Percentiles rank a stretch among this genome's conserved stretches.
Evolutionary conservation across 2,329 filamentous ascomycete species (phyloP).

Genomic region (Sphaerulina musiva): DNA sequence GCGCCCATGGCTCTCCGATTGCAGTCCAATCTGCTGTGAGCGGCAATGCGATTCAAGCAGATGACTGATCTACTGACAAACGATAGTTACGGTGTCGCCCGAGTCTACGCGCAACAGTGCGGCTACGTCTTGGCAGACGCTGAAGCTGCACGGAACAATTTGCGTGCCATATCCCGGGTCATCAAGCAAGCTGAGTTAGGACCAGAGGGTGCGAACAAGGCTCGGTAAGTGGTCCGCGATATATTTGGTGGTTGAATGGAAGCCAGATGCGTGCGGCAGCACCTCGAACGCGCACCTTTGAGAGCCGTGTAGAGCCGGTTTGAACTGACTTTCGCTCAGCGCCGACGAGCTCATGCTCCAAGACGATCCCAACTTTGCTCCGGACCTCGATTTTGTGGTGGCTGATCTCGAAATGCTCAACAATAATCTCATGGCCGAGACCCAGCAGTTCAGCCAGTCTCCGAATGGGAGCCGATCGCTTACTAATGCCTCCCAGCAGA

Average conservation of each 20-base stretch:
- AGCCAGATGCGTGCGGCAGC: too few species aligned
- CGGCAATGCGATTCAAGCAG: not conserved
- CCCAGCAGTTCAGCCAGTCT: conserved; percentile 33
- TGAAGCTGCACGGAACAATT: conserved; percentile 65
- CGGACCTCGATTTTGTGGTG: conserved; percentile 57
- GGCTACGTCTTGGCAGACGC: conserved; percentile 76
- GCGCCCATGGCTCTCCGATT: conserved; percentile 84
- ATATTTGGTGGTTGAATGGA: too few species aligned
- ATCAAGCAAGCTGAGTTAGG: conserved; percentile 58
- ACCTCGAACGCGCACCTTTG: not conserved
- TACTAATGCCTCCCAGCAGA: conserved; percentile 22
- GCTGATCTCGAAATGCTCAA: conserved; percentile 43
- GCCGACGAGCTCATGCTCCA: conserved; percentile 67
- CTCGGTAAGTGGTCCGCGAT: conserved; percentile 51
- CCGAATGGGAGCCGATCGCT: conserved; percentile 29
- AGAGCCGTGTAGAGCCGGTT: not conserved
- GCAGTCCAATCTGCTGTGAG: conserved; percentile 76
- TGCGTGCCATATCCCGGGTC: conserved; percentile 60
- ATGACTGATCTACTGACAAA: conserved; percentile 6
- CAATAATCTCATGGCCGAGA: conserved; percentile 46
- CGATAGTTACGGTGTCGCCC: conserved; percentile 65
- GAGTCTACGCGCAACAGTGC: conserved; percentile 82
- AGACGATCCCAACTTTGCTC: conserved; percentile 73
- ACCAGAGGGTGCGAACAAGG: conserved; percentile 58
- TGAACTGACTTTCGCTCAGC: conserved; percentile 40